phyloP scores from a whole-genome alignment of 2,329 filamentous ascomycete genomes.

The Phaeophleospora eucalypticola region DNA sequence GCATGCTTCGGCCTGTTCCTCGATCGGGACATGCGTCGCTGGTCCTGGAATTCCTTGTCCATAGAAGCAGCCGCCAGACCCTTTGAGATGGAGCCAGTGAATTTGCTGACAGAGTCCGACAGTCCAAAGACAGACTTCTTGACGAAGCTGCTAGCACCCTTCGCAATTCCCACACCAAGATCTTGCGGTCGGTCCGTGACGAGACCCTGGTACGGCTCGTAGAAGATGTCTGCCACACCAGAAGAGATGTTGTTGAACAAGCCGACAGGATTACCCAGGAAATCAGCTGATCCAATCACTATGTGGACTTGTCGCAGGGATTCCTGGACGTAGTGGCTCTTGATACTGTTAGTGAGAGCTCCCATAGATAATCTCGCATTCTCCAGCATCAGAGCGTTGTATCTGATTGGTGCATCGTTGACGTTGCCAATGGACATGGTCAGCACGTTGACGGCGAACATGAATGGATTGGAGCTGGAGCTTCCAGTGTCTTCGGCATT shows the following conservation, averaged over 20 bases:
- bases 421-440: conserved; percentile 99
- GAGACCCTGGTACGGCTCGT: conserved; percentile 96
- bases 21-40: conserved; percentile 85
- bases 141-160: conserved; percentile 92
- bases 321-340: conserved; percentile 95
- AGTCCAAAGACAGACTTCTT: conserved; percentile 99
- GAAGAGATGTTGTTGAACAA: conserved; percentile 98
- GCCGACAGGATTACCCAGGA: conserved; percentile 94
- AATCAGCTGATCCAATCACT: conserved; percentile 93
- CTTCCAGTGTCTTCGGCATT: conserved; percentile 94
- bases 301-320: conserved; percentile 95
- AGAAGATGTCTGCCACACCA: conserved; percentile 96
- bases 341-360: conserved; percentile 78
- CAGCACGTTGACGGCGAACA: conserved; percentile 98
- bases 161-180: conserved; percentile 89
- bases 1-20: conserved; percentile 96
- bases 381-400: conserved; percentile 91
- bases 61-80: conserved; percentile 91
- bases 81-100: conserved; percentile 95
- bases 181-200: conserved; percentile 95
- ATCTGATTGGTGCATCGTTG: conserved; percentile 90
- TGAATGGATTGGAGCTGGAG: conserved; percentile 79
- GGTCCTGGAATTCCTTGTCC: conserved; percentile 98
- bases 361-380: conserved; percentile 88
- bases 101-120: conserved; percentile 94